Evolutionary conservation across 345 rosid genomes (phyloP).

Genomic region (Orychophragmus violaceus): DNA sequence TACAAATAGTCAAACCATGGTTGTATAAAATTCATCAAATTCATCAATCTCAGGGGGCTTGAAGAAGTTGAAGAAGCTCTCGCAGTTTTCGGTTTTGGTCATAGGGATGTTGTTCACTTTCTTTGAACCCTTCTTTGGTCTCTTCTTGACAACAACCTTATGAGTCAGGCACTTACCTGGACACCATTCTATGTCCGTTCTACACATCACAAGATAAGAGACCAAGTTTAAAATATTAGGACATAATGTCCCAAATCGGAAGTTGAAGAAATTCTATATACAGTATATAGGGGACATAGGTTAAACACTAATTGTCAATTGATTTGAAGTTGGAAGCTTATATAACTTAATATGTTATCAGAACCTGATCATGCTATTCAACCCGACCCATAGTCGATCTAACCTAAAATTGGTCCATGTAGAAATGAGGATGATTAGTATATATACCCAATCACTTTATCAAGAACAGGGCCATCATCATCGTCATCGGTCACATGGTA

Average conservation of each 20-base stretch:
- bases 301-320: no score
- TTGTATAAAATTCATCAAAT: slow-evolving; percentile 44
- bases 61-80: slow-evolving; percentile 92
- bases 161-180: slow-evolving; percentile 90
- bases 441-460: slow-evolving; percentile 63
- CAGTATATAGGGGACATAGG: no score
- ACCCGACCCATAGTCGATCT: no score
- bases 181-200: slow-evolving; percentile 90
- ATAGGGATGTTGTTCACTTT: slow-evolving; percentile 60
- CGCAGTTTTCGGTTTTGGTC: slow-evolving; percentile 77
- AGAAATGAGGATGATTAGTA: background rate
- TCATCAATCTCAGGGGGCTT: slow-evolving; percentile 84
- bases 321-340: no score
- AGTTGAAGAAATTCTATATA: no score
- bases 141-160: slow-evolving; percentile 65
- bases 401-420: no score
- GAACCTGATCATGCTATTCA: no score
- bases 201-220: background rate
- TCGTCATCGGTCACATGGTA: slow-evolving; percentile 95
- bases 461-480: slow-evolving; percentile 72
- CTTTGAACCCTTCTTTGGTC: slow-evolving; percentile 81
- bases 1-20: background rate
- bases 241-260: no score
- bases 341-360: no score
- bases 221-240: background rate